phyloP scores from a whole-genome alignment of 371 early-diverging fungal species.

The Rhizopus delemar region DNA sequence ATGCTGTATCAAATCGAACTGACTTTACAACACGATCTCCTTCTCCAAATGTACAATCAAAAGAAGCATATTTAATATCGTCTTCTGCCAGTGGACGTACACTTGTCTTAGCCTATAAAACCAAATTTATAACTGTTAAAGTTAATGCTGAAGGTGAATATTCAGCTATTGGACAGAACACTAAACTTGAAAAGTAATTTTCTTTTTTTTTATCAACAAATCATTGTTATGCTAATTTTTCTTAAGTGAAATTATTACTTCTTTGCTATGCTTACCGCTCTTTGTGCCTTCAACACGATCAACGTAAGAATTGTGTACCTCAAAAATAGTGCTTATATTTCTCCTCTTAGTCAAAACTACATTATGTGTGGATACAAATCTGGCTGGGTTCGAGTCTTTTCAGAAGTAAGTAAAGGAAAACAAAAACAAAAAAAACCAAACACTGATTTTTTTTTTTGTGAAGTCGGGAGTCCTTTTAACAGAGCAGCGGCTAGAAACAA shows the following conservation, averaged over 20 bases:
- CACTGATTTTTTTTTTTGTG: neutral
- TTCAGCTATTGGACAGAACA: slow-evolving; percentile 56
- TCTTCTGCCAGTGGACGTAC: slow-evolving; percentile 40
- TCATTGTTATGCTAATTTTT: neutral
- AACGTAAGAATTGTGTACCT: slow-evolving; percentile 34
- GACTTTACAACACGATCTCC: slow-evolving; percentile 26
- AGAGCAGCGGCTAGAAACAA: slow-evolving; percentile 57
- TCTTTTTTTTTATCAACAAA: neutral
- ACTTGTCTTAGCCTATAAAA: slow-evolving; percentile 43
- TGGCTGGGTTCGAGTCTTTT: slow-evolving; percentile 65
- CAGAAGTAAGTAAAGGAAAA: slow-evolving; percentile 40
- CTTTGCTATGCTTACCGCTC: slow-evolving; percentile 56
- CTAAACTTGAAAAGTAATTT: slow-evolving; percentile 47
- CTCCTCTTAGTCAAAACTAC: slow-evolving; percentile 52
- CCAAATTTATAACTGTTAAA: slow-evolving; percentile 46
- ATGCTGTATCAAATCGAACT: slow-evolving; percentile 11
- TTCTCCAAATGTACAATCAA: slow-evolving; percentile 31
- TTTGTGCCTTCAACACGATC: slow-evolving; percentile 58
- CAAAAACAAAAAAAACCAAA: neutral
- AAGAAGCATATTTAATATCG: slow-evolving; percentile 35
- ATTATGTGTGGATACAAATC: slow-evolving; percentile 63
- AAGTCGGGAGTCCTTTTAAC: slow-evolving; percentile 56
- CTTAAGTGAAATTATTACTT: slow-evolving; percentile 56
- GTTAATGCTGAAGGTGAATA: slow-evolving; percentile 48
- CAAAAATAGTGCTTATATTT: neutral